phyloP scores from a whole-genome alignment of 1,284 basidiomycete species.

The Puccinia coronata region DNA sequence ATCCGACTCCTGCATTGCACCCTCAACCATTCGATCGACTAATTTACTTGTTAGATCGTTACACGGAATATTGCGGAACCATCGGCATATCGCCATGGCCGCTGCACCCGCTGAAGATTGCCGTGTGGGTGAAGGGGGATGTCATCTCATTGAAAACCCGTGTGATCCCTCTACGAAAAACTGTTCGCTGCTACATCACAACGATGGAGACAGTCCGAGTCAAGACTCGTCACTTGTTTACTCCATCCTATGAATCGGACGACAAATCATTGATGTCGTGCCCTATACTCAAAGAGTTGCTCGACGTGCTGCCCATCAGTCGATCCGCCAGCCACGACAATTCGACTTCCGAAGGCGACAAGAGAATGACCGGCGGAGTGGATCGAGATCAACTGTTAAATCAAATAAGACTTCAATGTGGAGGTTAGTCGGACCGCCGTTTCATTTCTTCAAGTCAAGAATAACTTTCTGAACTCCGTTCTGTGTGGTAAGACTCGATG shows the following conservation, averaged over 20 bases:
- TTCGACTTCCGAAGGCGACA: neutral
- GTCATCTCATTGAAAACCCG: conserved; percentile 37
- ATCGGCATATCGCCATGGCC: conserved; percentile 46
- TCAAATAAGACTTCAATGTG: conserved; percentile 9
- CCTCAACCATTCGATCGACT: conserved; percentile 39
- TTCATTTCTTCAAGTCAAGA: neutral
- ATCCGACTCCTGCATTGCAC: neutral
- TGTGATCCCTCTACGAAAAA: conserved; percentile 41
- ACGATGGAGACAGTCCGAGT: conserved; percentile 39
- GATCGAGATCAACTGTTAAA: conserved; percentile 25
- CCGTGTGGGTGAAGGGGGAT: conserved; percentile 41
- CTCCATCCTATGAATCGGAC: conserved; percentile 13
- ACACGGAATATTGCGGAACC: conserved; percentile 32
- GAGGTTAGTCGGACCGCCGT: conserved; percentile 16
- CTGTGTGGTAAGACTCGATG: conserved; percentile 13
- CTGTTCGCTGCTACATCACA: conserved; percentile 45
- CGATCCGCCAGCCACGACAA: conserved; percentile 1
- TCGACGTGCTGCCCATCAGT: conserved; percentile 33
- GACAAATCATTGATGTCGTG: conserved; percentile 25
- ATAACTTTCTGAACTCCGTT: neutral
- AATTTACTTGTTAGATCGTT: conserved; percentile 44
- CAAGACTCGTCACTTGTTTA: conserved; percentile 38
- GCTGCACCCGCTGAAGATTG: conserved; percentile 41
- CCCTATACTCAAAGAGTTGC: conserved; percentile 33
- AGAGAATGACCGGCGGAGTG: neutral